Evolutionary conservation across 169 alveolate genomes (phyloP), one percentile per base, ranked within the genome.

Genomic region (Condylostoma magnum): DNA sequence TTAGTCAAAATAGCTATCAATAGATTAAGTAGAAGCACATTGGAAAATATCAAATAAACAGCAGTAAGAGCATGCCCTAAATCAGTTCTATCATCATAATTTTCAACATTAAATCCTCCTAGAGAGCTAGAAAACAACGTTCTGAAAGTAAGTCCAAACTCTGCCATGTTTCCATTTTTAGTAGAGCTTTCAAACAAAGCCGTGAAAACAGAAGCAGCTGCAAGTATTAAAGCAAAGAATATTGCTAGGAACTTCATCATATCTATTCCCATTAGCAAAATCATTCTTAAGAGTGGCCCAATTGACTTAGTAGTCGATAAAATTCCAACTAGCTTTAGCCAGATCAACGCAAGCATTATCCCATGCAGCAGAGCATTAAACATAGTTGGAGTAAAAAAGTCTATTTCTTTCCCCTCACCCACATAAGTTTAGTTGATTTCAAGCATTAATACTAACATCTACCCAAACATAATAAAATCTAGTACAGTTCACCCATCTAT

Each of bases 281-380:
- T 73, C 77, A 43, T 66, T 43, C 87, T 72, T 30, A 80, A 63
- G 63, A 80, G 69, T n/a, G 87, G 70, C 10, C 79, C 80, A 51
- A 70, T 74, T 57, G 81, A 65, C 0, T 80, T 69, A 27, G 84
- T 74, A 58, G 69, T 57, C 46, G 52, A 75, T n/a, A 20, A 36
- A 53, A 80, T 60, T 36, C 69, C 67, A 15, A 31, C 33, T 60
- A 72, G 54, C 44, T 30, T 66, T 0, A 66, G 57, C 78, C 57
- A 80, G 51, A 75, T 67, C 43, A 80, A 69, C 69, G 18, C 69
- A 36, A 20, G 70, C 55, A 25, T 71, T 67, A 47, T 58, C 57
- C 51, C 56, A 33, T 48, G 83, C 84, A 20, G 80, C 71, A 54
- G 74, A 69, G 76, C 79, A 70, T 33, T 80, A 75, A 69, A 80